These are phyloP conservation scores for Fomitopsis betulina DNA, from an alignment of 1,284 basidiomycete genomes.

Conservation along the genomic window DNA sequence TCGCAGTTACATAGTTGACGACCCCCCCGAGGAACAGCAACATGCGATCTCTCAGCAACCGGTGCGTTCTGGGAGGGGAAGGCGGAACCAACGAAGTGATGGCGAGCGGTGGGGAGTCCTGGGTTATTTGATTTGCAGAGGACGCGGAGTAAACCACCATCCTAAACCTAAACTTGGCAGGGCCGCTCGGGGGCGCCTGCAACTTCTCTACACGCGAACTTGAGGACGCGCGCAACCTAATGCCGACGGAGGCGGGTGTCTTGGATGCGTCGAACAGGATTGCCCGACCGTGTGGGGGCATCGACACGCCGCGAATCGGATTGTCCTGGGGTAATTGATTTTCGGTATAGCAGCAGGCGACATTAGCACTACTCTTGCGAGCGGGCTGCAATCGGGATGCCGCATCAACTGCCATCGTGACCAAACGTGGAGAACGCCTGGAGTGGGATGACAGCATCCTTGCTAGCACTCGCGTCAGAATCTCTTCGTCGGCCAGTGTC, in stretches of 20 bases:
- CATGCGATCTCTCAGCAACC: neutral
- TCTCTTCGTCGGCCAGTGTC: neutral
- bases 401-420: neutral
- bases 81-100: neutral
- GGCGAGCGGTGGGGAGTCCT: neutral
- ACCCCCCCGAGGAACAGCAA: neutral
- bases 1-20: neutral
- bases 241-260: neutral
- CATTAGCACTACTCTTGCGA: neutral
- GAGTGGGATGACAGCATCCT: neutral
- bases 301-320: neutral
- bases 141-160: too few relatives aligned
- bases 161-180: neutral
- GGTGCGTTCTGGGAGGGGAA: neutral
- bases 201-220: neutral
- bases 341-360: neutral
- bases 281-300: neutral
- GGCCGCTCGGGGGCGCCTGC: neutral
- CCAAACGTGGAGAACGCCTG: neutral
- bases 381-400: neutral
- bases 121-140: neutral
- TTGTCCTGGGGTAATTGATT: constrained; percentile 3
- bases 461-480: neutral
- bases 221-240: neutral
- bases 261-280: neutral